phyloP scores from a whole-genome alignment of 140 eudicot species.

The Bidens hawaiensis region DNA sequence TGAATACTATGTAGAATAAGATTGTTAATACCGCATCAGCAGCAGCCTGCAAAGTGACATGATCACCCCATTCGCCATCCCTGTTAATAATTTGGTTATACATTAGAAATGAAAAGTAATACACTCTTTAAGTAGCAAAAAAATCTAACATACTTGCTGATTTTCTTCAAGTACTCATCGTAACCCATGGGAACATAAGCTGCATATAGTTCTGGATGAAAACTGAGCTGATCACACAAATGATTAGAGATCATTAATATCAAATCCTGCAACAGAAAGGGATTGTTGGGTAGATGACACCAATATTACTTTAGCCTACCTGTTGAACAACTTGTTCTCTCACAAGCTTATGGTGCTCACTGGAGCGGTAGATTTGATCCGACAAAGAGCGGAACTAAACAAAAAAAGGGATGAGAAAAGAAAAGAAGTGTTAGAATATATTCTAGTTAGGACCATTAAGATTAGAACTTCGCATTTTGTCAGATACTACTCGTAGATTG shows the following conservation, averaged over 20 bases:
- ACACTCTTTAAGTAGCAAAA: not conserved
- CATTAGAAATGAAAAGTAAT: not conserved
- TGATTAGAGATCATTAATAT: not conserved
- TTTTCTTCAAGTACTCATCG: constrained; percentile 60
- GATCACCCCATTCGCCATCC: constrained; percentile 92
- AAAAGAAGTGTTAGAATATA: not conserved
- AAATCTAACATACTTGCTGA: constrained; percentile 47
- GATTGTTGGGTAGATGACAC: not conserved
- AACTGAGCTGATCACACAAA: constrained; percentile 48
- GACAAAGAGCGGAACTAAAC: constrained; percentile 65
- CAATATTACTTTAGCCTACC: constrained; percentile 33
- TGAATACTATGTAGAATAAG: constrained; percentile 7
- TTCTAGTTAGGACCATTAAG: too few relatives aligned
- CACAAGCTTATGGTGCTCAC: constrained; percentile 64
- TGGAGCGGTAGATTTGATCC: constrained; percentile 64
- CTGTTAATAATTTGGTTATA: constrained; percentile 34
- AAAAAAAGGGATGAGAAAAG: constrained; percentile 9
- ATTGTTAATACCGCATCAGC: constrained; percentile 58
- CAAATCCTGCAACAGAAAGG: not conserved
- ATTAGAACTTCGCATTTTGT: too few relatives aligned
- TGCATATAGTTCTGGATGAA: constrained; percentile 53
- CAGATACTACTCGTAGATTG: too few relatives aligned
- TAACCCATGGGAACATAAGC: constrained; percentile 84
- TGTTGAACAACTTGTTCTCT: constrained; percentile 60
- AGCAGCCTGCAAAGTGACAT: constrained; percentile 85